Evolutionary conservation across 2,329 filamentous ascomycete genomes (phyloP).

Genomic region (Neofusicoccum cordaticola): DNA sequence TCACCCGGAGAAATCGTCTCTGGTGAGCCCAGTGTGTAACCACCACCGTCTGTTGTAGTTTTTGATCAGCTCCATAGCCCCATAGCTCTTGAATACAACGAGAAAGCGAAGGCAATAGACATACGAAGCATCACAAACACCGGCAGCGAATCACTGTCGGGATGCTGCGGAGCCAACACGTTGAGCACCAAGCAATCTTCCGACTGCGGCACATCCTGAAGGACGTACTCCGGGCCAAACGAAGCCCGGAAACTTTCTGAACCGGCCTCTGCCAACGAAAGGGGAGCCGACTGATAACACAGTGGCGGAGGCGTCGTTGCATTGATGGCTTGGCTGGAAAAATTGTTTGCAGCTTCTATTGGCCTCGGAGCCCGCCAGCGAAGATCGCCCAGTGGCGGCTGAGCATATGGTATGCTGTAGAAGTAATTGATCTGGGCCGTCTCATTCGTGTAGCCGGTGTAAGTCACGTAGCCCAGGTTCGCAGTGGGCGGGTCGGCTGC

Average conservation of each 20-base stretch:
- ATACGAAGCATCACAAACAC: constrained; percentile 34
- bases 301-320: constrained; percentile 25
- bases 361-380: constrained; percentile 31
- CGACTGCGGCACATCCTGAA: constrained; percentile 14
- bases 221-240: not conserved
- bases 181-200: constrained; percentile 45
- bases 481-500: constrained; percentile 4
- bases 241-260: not conserved
- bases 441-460: constrained; percentile 20
- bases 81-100: not conserved
- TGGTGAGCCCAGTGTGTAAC: not conserved
- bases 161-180: constrained; percentile 37
- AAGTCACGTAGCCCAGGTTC: constrained; percentile 20
- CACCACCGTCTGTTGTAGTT: not conserved
- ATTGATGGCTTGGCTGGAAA: constrained; percentile 23
- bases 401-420: constrained; percentile 29
- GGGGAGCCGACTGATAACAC: constrained; percentile 28
- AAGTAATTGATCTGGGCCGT: constrained; percentile 20
- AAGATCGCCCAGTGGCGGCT: constrained; percentile 27
- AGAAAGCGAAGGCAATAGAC: not conserved
- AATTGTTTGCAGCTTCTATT: constrained; percentile 26
- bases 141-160: constrained; percentile 25
- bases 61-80: not conserved
- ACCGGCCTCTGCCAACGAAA: not conserved
- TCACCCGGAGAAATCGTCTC: not conserved